phyloP scores from a whole-genome alignment of 2,329 filamentous ascomycete species.

The Diplocarpon rosae region DNA sequence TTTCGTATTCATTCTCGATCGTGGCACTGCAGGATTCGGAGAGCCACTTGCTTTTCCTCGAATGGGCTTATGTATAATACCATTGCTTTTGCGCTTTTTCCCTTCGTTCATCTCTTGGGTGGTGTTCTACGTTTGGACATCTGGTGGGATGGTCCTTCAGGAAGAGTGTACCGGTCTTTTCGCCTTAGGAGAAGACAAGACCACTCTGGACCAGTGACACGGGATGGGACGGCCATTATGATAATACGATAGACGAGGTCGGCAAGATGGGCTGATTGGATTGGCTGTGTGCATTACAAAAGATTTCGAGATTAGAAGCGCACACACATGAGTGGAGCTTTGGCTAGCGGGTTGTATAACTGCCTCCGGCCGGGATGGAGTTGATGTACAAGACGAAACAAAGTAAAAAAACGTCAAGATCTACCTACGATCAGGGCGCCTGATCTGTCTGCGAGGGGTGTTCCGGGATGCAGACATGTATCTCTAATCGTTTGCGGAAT shows the following conservation, averaged over 20 bases:
- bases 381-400: too few relatives aligned
- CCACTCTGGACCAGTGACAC: not conserved
- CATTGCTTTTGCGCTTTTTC: not conserved
- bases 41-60: not conserved
- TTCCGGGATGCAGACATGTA: too few relatives aligned
- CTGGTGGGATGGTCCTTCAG: not conserved
- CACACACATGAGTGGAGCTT: not conserved
- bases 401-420: too few relatives aligned
- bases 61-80: slow-evolving; percentile 2
- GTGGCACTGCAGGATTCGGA: slow-evolving; percentile 4
- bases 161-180: not conserved
- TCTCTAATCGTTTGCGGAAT: too few relatives aligned
- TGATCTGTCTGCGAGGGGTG: too few relatives aligned
- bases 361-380: too few relatives aligned
- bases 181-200: not conserved
- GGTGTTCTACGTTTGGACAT: not conserved
- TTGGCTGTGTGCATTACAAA: not conserved
- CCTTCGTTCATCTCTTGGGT: not conserved
- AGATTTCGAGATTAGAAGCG: not conserved
- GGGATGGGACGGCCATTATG: slow-evolving; percentile 1
- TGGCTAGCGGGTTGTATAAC: too few relatives aligned
- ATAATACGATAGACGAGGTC: slow-evolving; percentile 3
- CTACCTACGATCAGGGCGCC: too few relatives aligned
- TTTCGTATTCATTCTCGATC: not conserved
- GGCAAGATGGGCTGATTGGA: not conserved